Base-by-base conservation (phyloP, 441 rosid genomes). In the Gossypium davidsonii region DNA sequence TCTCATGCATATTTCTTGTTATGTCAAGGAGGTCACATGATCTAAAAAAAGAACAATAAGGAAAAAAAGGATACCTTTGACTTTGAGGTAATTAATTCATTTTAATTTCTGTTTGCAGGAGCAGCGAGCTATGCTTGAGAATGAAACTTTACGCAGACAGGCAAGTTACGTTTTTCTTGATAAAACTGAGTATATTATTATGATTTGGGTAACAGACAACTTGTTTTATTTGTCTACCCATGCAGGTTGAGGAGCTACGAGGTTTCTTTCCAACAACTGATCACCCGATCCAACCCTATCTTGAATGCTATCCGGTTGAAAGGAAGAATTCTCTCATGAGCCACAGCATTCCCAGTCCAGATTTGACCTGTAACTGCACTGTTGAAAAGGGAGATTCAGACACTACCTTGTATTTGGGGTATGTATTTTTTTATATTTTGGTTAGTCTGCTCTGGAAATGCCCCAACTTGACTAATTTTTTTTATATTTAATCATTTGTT, bases 131-230 rank as follows among this genome's bases (percentile, higher is more conserved):
- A 80, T 84, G 87, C 84, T 90, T 82, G 98, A 94, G 88, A 94
- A 94, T 68, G 93, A 86, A 87, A 85, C 95, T 79, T 82, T 94
- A 72, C 96, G 91, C 66, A 86, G 89, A 88, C 97, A 91, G 92
- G 98, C 80, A 69, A 77, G 72, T 28, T 65, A 25, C 26, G 34
- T 4, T 74, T 72, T 78, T 60, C 52, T 72, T 59, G 28, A 64
- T 70, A 10, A 58, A 34, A 48, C 20, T 70, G 18, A 17, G 2
- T 56, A 70, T 53, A 59, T 23, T 52, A 39, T 51, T 67, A n/a
- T 37, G 25, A 51, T n/a, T 42, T 39, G 60, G 26, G 55, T 55
- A 31, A 26, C n/a, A 42, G 21, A 31, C 44, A 34, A 31, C 53
- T 57, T 1, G n/a, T 34, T 8, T 20, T 44, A 17, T 64, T 67